These are phyloP conservation scores for Botrytis fabae DNA, from an alignment of 2,329 filamentous ascomycete genomes.

Conservation along the genomic window DNA sequence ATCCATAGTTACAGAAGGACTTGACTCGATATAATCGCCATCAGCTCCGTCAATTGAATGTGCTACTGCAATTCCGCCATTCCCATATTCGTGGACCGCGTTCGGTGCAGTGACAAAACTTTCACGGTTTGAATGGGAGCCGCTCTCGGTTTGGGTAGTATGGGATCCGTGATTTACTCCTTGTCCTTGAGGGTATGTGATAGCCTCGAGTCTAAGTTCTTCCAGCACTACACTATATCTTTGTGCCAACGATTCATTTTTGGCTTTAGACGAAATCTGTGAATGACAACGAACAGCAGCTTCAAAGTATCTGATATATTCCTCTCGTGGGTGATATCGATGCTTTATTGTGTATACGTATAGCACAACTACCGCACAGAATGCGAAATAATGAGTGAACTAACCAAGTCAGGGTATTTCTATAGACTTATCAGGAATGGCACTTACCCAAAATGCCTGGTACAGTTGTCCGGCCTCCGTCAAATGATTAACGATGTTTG, in stretches of 20 bases:
- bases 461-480: conserved; percentile 43
- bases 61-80: conserved; percentile 7
- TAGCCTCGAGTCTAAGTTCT: conserved; percentile 40
- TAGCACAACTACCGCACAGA: conserved; percentile 48
- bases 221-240: conserved; percentile 48
- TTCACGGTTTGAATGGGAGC: neutral
- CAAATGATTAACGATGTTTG: conserved; percentile 45
- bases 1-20: conserved; percentile 29
- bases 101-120: neutral
- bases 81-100: neutral
- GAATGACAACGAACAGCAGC: conserved; percentile 46
- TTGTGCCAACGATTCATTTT: conserved; percentile 44
- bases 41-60: conserved; percentile 22
- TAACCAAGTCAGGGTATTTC: conserved; percentile 21
- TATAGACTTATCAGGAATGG: neutral
- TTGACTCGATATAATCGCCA: conserved; percentile 17
- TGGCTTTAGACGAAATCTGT: conserved; percentile 44
- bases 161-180: neutral
- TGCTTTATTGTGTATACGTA: conserved; percentile 49
- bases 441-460: conserved; percentile 45
- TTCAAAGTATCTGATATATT: conserved; percentile 40
- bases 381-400: conserved; percentile 48
- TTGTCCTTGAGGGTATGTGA: conserved; percentile 4
- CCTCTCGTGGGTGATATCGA: conserved; percentile 35
- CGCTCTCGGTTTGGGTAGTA: neutral